Base-by-base conservation (phyloP, 2,329 filamentous ascomycete genomes). In the Stemphylium beticola region DNA sequence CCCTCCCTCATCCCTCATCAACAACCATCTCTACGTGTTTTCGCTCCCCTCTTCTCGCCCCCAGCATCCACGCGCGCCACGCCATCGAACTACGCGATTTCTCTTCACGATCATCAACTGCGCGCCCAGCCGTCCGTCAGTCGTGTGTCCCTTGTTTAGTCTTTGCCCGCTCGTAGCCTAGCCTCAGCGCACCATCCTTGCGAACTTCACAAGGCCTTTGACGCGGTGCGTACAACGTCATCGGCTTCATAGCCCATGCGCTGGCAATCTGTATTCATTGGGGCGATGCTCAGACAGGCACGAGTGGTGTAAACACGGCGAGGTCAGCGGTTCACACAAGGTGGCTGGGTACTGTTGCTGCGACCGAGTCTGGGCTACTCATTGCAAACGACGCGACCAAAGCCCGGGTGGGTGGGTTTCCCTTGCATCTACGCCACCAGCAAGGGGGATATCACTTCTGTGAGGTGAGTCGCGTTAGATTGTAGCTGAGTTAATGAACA, bases 351-450 rank as follows among this genome's bases (percentile, higher is more conserved):
- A 29, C 18, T 38, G 22, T 20, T 17, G n/a, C 24, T 20, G 22
- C 38, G 32, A 15, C 41, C 45, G 57, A 62, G 59, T 60, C 51
- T 45, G 54, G 51, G 57, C 59, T 62, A 51, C 59, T 56, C 52
- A 41, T 50, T 43, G 47, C 54, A 10, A 11, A 7, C 17, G 18
- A 53, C 33, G 54, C 49, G 33, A 44, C 7, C 36, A 54, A 62
- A 64, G 60, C 60, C 53, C 48, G 55, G 57, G 60, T 36, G 57
- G 60, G 61, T 41, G 57, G 60, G 50, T 52, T 55, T 53, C 45
- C 22, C 22, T 58, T 52, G 46, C 45, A 36, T 6, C 39, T 29
- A 48, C 36, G 4, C 12, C 10, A 38, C 17, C 22, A 14, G 49
- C 52, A 52, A 44, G 33, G 47, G 62, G 58, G 49, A 5, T 38